A percentile compares a stretch with the other conserved stretches of the same genome.
These are phyloP conservation scores for Salvia miltiorrhiza DNA, from an alignment of 257 asterid species.

Conservation along the genomic window DNA sequence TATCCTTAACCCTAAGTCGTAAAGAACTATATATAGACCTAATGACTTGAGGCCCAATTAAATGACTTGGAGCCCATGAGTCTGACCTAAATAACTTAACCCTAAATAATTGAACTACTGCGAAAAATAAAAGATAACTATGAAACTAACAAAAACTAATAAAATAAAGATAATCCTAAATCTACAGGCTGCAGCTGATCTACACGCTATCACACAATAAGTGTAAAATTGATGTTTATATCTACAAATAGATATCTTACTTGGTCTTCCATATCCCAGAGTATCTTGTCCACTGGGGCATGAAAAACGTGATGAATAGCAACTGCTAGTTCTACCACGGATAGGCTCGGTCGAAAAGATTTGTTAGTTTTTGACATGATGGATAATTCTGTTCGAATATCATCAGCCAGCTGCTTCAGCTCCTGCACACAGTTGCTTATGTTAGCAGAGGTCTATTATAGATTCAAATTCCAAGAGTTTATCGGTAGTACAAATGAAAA, in stretches of 20 bases:
- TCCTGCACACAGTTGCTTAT: conserved; percentile 64
- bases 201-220: no score
- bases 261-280: conserved; percentile 93
- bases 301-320: conserved; percentile 84
- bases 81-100: no score
- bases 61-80: no score
- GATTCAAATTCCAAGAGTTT: conserved; percentile 8
- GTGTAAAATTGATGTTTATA: neutral
- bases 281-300: conserved; percentile 78
- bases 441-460: neutral
- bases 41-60: no score
- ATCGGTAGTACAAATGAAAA: conserved; percentile 4
- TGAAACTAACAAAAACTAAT: no score
- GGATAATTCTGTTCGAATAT: conserved; percentile 65
- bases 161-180: no score
- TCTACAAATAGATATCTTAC: conserved; percentile 35
- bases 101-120: no score
- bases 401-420: conserved; percentile 73
- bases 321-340: conserved; percentile 71
- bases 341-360: conserved; percentile 49
- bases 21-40: no score
- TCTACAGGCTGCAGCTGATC: no score
- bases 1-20: no score
- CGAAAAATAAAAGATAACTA: no score
- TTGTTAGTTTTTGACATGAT: conserved; percentile 39